A percentile compares a stretch with the other conserved stretches of the same genome.
phyloP scores from a whole-genome alignment of 2,329 filamentous ascomycete genomes.

The Fusarium sp. region DNA sequence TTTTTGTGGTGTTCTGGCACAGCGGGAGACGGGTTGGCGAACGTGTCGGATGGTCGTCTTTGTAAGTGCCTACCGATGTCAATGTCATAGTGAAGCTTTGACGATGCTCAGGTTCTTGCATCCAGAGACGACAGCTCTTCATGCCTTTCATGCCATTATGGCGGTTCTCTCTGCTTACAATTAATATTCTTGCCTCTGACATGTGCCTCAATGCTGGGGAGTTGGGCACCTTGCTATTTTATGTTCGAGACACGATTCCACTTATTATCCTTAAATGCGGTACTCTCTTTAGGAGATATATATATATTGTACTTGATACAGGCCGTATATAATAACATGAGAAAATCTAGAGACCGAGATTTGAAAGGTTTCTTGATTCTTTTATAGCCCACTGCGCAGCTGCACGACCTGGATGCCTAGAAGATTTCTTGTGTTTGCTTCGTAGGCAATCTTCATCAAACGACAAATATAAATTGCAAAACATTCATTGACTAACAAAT shows the following conservation, averaged over 20 bases:
- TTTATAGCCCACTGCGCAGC: neutral
- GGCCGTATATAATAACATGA: accelerated
- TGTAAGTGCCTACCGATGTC: neutral
- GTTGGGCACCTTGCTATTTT: neutral
- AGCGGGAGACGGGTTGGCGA: accelerated
- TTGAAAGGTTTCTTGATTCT: neutral
- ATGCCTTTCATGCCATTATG: accelerated
- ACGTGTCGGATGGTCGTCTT: neutral
- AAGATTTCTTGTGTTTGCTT: neutral
- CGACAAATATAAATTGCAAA: neutral
- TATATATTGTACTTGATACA: accelerated
- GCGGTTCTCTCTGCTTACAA: accelerated
- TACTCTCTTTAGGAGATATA: too few relatives aligned
- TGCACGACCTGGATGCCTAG: neutral
- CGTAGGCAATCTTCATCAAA: neutral
- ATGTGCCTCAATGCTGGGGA: accelerated
- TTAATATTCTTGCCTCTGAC: neutral
- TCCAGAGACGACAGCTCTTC: too few relatives aligned
- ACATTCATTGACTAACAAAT: too few relatives aligned
- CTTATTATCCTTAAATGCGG: too few relatives aligned
- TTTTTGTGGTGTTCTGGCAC: neutral
- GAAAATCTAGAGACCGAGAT: accelerated
- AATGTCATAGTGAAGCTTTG: neutral
- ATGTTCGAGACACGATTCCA: accelerated
- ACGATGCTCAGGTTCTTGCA: accelerated